Evolutionary conservation across 805 yeast genomes (phyloP).

Genomic region (Myxozyma lipomycoides): DNA sequence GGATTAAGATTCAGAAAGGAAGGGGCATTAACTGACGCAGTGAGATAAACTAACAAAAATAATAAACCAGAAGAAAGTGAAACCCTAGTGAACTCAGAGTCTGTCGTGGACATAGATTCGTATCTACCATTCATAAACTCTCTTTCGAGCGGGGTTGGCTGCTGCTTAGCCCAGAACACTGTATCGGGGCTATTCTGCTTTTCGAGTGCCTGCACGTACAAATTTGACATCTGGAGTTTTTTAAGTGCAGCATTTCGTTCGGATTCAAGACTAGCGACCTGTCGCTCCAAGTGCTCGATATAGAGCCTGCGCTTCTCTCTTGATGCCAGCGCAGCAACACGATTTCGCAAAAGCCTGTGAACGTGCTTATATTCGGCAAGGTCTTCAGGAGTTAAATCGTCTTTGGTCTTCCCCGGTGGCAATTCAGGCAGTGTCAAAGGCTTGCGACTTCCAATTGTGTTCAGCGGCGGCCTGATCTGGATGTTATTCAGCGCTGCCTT

Average conservation of each 20-base stretch:
- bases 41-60: slow-evolving; percentile 4
- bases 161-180: slow-evolving; percentile 6
- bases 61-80: slow-evolving; percentile 9
- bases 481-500: slow-evolving; percentile 21
- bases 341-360: slow-evolving; percentile 23
- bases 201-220: slow-evolving; percentile 9
- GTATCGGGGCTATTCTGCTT: slow-evolving; percentile 2
- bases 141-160: background rate
- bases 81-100: slow-evolving; percentile 10
- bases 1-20: slow-evolving; percentile 10
- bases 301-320: slow-evolving; percentile 25
- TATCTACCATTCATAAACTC: background rate
- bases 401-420: slow-evolving; percentile 28
- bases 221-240: background rate
- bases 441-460: slow-evolving; percentile 27
- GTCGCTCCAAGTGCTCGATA: slow-evolving; percentile 21
- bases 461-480: slow-evolving; percentile 22
- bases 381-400: slow-evolving; percentile 25
- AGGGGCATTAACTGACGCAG: slow-evolving; percentile 8
- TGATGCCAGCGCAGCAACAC: slow-evolving; percentile 27
- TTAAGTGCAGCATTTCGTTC: slow-evolving; percentile 3
- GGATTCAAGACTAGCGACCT: slow-evolving; percentile 8
- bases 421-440: slow-evolving; percentile 25
- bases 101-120: background rate
- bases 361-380: slow-evolving; percentile 26